Conservation (phyloP, 148 eudicot species). For the Rhododendron williamsianum region DNA sequence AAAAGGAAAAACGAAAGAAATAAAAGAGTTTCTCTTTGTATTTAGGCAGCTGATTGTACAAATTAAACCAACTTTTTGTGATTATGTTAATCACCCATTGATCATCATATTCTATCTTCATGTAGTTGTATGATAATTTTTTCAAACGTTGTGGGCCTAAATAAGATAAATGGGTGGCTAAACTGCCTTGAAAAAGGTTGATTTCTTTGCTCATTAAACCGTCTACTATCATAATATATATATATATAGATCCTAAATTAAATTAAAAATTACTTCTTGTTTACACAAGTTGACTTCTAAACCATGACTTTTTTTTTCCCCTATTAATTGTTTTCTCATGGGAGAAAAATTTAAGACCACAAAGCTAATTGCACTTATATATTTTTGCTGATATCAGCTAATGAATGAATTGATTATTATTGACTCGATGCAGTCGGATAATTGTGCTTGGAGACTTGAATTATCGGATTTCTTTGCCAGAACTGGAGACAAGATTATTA, state of each 20-base stretch:
- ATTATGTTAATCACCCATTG: not conserved
- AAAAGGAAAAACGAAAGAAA: too few relatives aligned
- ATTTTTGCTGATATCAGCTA: not conserved
- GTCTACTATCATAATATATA: not conserved
- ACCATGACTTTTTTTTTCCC: not conserved
- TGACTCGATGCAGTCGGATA: slow-evolving; percentile 28
- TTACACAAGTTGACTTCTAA: slow-evolving; percentile 7
- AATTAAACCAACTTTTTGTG: not conserved
- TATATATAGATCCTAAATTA: too few relatives aligned
- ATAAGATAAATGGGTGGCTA: slow-evolving; percentile 7
- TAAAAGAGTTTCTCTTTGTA: too few relatives aligned
- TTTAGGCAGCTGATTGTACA: too few relatives aligned
- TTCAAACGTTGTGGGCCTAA: not conserved
- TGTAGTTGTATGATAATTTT: not conserved
- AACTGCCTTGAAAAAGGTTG: slow-evolving; percentile 9
- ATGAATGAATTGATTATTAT: not conserved
- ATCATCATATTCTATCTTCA: not conserved
- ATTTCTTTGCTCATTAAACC: slow-evolving; percentile 2
- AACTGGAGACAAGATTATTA: slow-evolving; percentile 20
- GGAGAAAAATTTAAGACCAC: not conserved
- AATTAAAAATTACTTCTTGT: not conserved
- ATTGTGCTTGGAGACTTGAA: slow-evolving; percentile 47
- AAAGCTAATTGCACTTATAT: not conserved
- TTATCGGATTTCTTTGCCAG: slow-evolving; percentile 36
- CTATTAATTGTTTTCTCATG: not conserved